These are phyloP conservation scores for Elongisporangium senticosum DNA, from an alignment of 352 stramenopile genomes.

Conservation along the genomic window DNA sequence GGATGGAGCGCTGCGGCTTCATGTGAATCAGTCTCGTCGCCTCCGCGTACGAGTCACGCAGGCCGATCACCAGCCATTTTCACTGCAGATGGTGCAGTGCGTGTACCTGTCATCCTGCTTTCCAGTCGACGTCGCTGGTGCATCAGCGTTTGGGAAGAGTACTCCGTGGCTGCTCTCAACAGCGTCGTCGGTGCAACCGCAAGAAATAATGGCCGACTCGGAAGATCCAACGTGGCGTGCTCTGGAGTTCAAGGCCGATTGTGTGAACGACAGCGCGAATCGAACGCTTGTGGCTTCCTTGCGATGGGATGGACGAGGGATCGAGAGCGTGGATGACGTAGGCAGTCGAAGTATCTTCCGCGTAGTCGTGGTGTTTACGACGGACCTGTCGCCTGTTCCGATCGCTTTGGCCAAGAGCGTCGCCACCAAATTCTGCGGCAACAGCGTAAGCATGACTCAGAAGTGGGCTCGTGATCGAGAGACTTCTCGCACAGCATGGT, in stretches of 20 bases:
- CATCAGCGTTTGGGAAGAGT: constrained; percentile 24
- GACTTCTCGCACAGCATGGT: constrained; percentile 54
- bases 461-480: constrained; percentile 45
- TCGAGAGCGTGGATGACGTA: constrained; percentile 29
- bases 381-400: constrained; percentile 36
- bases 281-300: constrained; percentile 46
- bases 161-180: constrained; percentile 33
- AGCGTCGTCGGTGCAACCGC: constrained; percentile 4
- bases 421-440: constrained; percentile 52
- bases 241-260: constrained; percentile 28
- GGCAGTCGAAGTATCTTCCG: constrained; percentile 56
- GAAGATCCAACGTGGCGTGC: constrained; percentile 22
- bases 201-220: neutral
- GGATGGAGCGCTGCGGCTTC: constrained; percentile 59
- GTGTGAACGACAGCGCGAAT: constrained; percentile 27
- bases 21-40: constrained; percentile 47
- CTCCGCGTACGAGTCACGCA: constrained; percentile 62
- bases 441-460: constrained; percentile 33
- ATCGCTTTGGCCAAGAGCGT: constrained; percentile 68
- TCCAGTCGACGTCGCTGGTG: constrained; percentile 4
- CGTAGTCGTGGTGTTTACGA: constrained; percentile 47
- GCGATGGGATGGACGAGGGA: constrained; percentile 37
- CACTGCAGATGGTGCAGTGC: constrained; percentile 28
- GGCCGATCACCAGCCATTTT: constrained; percentile 54
- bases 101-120: constrained; percentile 19